These are phyloP conservation scores for Terana coerulea DNA, from an alignment of 768 basidiomycete species.

Conservation along the genomic window DNA sequence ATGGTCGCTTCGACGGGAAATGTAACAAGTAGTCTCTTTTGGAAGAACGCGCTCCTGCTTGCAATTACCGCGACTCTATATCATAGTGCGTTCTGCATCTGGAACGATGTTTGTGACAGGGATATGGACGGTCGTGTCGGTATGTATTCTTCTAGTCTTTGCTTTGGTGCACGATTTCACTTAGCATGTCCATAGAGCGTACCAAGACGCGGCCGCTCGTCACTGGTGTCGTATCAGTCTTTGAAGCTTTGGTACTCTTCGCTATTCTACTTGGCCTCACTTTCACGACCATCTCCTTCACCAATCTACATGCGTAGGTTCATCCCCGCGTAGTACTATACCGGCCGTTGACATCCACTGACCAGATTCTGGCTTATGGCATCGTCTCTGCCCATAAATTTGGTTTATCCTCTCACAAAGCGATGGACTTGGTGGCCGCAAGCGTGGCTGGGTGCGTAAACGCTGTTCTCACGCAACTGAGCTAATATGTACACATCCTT, in stretches of 20 bases:
- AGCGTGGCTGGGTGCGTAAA: conserved; percentile 58
- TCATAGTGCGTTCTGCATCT: conserved; percentile 23
- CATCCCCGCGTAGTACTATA: too few species aligned
- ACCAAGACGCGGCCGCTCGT: conserved; percentile 30
- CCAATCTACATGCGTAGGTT: conserved; percentile 3
- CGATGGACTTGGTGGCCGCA: conserved; percentile 60
- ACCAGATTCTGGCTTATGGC: conserved; percentile 16
- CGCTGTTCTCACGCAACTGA: too few species aligned
- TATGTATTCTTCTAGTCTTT: conserved; percentile 11
- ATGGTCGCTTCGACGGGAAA: not conserved
- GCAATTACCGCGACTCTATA: conserved; percentile 8
- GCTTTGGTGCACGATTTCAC: too few species aligned
- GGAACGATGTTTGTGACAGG: conserved; percentile 26
- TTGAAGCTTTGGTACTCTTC: conserved; percentile 25
- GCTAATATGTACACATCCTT: too few species aligned
- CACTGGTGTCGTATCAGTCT: conserved; percentile 25
- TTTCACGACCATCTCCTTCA: not conserved
- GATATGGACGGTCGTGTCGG: conserved; percentile 34
- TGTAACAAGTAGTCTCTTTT: not conserved
- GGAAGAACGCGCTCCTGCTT: not conserved
- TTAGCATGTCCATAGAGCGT: conserved; percentile 24
- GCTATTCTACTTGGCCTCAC: conserved; percentile 12
- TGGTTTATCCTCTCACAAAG: conserved; percentile 49
- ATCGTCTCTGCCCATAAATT: conserved; percentile 17
- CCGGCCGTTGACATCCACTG: too few species aligned